Base-by-base conservation (phyloP, 495 filamentous ascomycete genomes). In the Aspergillus wentii region DNA sequence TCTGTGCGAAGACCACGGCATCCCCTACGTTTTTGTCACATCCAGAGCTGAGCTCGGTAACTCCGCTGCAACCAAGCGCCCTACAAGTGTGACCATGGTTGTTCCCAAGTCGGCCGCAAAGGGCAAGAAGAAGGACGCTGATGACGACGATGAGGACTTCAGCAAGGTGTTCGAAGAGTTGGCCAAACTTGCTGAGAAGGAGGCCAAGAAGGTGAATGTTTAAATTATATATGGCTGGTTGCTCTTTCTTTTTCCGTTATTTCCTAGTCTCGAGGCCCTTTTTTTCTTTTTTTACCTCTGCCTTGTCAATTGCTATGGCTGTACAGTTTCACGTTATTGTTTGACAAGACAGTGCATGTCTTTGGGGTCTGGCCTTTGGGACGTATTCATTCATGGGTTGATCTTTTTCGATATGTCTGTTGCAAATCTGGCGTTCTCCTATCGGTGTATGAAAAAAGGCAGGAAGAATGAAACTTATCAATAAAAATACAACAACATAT, bases 1-100 rank as follows among this genome's bases (percentile, higher is more conserved):
- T 11, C 80, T 97, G 30, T 97, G 94, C 75, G 92, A 99, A 67
- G 89, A 96, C 66, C 89, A 95, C 72, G 82, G 82, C 54, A 83
- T 95, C 35, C 91, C 90, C 3, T 99, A 97, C 66, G 71, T 97
- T 48, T 99, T 87, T 64, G 83, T 97, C 43, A 74, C 79, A 20
- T 87, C 81, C 33, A 81, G 92, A 43, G 88, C 85, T 37, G 88
- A 96, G 64, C 78, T 99, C 29, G 94, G 94, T 50, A 82, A 85
- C 38, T 89, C 92, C 17, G 87, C 88, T 17, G 81, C 78, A 44
- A 97, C 92, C 31, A 97, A 95, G 78, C 76, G 92, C 44, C 91
- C 92, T 16, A 97, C 92, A 18, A 94, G 86, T 64, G 90, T 96
- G 16, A 82, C 94, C 38, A 88, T 96, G 86, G 80, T 95, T 17